These are phyloP conservation scores for Fusarium azukiicola DNA, from an alignment of 2,329 filamentous ascomycete species.

Conservation along the genomic window DNA sequence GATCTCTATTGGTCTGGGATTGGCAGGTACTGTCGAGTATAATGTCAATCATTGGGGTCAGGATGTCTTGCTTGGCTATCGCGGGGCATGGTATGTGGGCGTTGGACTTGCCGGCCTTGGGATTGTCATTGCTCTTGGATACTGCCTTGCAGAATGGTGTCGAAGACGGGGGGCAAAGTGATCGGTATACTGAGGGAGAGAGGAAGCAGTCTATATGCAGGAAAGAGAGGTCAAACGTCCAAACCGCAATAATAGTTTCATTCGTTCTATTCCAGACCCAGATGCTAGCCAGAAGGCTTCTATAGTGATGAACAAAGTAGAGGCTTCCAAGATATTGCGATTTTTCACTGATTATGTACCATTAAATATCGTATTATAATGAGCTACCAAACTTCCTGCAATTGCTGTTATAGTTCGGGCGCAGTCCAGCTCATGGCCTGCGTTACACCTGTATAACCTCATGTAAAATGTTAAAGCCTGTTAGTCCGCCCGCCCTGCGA, in stretches of 20 bases:
- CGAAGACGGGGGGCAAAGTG: slow-evolving; percentile 17
- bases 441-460: neutral
- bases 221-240: neutral
- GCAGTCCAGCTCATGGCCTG: neutral
- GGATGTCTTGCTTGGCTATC: slow-evolving; percentile 59
- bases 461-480: neutral
- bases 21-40: slow-evolving; percentile 80
- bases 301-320: too few species aligned
- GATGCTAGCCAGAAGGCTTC: too few species aligned
- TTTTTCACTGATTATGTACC: too few species aligned
- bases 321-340: too few species aligned
- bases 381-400: neutral
- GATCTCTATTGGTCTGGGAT: slow-evolving; percentile 80
- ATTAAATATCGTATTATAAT: too few species aligned
- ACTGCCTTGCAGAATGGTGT: slow-evolving; percentile 28
- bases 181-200: neutral
- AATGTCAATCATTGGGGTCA: slow-evolving; percentile 53
- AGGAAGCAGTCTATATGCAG: too few species aligned
- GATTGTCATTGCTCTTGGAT: slow-evolving; percentile 53
- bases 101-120: slow-evolving; percentile 62
- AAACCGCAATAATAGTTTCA: neutral
- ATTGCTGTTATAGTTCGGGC: neutral
- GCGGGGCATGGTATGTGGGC: slow-evolving; percentile 65
- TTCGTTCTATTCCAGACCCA: too few species aligned
- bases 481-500: neutral